Conservation (phyloP, 805 yeast species). For the Candida loeiensis region DNA sequence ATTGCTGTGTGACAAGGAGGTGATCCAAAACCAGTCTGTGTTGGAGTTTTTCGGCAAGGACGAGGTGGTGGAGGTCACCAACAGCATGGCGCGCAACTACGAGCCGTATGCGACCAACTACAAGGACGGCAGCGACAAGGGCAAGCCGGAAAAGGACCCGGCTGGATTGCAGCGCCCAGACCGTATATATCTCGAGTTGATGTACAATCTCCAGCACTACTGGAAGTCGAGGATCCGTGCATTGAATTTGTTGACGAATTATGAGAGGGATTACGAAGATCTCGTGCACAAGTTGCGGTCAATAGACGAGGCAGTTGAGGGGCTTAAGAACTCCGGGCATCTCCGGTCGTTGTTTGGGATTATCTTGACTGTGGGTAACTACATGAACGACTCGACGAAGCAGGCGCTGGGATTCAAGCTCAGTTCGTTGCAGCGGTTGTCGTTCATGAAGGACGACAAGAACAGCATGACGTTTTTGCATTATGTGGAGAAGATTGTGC, state of each 20-base stretch:
- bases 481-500: conserved; percentile 65
- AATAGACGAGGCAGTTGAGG: conserved; percentile 57
- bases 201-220: conserved; percentile 63
- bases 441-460: conserved; percentile 67
- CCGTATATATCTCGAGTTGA: conserved; percentile 62
- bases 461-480: conserved; percentile 71
- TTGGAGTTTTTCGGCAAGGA: conserved; percentile 69
- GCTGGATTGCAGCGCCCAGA: conserved; percentile 64
- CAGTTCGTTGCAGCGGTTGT: conserved; percentile 63
- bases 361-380: conserved; percentile 71
- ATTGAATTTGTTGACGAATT: conserved; percentile 49
- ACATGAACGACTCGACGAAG: conserved; percentile 70
- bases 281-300: conserved; percentile 51
- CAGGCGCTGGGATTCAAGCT: conserved; percentile 69
- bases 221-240: conserved; percentile 74
- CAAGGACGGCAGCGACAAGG: conserved; percentile 20
- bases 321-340: conserved; percentile 49
- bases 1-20: conserved; percentile 55
- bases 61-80: conserved; percentile 58
- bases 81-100: conserved; percentile 50
- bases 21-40: conserved; percentile 52
- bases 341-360: conserved; percentile 59
- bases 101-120: conserved; percentile 63
- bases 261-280: conserved; percentile 65
- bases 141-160: conserved; percentile 52